Conservation (phyloP, 768 basidiomycete genomes). For the Pilatotrama ljubarskyi region DNA sequence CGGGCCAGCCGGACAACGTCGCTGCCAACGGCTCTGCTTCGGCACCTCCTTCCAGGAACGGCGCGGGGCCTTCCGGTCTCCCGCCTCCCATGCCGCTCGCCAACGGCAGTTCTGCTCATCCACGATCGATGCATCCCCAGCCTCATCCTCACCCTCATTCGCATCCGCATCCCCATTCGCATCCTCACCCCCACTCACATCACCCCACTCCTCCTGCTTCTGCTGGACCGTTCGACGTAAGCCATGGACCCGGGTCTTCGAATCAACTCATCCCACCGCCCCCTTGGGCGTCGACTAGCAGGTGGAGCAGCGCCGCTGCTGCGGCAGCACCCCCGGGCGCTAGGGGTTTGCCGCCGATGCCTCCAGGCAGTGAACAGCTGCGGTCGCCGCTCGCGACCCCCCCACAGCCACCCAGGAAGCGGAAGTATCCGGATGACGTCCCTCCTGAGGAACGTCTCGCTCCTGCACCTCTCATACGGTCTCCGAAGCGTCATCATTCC, state of each 20-base stretch:
- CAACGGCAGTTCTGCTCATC: slow-evolving; percentile 18
- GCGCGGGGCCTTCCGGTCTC: background rate
- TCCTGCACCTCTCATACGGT: slow-evolving; percentile 18
- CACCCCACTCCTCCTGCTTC: slow-evolving; percentile 36
- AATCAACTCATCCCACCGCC: slow-evolving; percentile 38
- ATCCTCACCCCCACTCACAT: slow-evolving; percentile 29
- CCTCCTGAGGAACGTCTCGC: slow-evolving; percentile 24
- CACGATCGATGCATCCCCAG: slow-evolving; percentile 16
- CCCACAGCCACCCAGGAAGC: slow-evolving; percentile 29
- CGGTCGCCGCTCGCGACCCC: slow-evolving; percentile 15
- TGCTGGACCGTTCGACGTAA: slow-evolving; percentile 6
- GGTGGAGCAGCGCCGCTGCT: slow-evolving; percentile 34
- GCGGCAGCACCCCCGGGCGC: slow-evolving; percentile 31
- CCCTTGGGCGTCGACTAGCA: slow-evolving; percentile 34
- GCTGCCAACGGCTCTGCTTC: slow-evolving; percentile 25
- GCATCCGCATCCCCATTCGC: slow-evolving; percentile 11
- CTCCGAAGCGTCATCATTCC: slow-evolving; percentile 31
- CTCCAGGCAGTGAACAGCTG: slow-evolving; percentile 5
- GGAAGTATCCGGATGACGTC: slow-evolving; percentile 36
- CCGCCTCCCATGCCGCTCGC: slow-evolving; percentile 3
- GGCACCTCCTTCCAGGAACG: slow-evolving; percentile 22
- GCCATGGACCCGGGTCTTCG: slow-evolving; percentile 6
- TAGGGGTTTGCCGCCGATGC: slow-evolving; percentile 16
- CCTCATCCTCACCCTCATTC: slow-evolving; percentile 3
- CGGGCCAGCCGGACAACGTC: slow-evolving; percentile 50